These are phyloP conservation scores for Adansonia digitata DNA, from an alignment of 345 rosid genomes.

Conservation along the genomic window DNA sequence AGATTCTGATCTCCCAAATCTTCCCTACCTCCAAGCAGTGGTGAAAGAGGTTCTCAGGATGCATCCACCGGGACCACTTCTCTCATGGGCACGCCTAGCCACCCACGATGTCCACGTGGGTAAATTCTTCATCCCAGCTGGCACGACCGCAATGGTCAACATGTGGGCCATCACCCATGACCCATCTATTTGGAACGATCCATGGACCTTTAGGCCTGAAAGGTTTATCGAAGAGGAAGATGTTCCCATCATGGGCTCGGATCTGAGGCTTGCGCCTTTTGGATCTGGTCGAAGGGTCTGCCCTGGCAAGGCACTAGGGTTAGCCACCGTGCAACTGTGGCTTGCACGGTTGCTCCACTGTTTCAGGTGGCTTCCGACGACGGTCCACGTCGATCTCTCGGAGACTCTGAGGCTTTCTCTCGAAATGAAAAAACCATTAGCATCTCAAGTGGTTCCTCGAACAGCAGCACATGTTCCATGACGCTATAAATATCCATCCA, in stretches of 20 bases:
- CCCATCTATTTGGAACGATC: conserved; percentile 51
- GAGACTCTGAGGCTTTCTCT: conserved; percentile 55
- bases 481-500: no score
- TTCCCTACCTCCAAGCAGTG: conserved; percentile 51
- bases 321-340: conserved; percentile 61
- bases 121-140: conserved; percentile 48
- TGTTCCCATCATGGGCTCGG: conserved; percentile 57
- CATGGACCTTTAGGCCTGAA: conserved; percentile 47
- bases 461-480: neutral
- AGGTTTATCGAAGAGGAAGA: conserved; percentile 38
- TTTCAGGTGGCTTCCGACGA: conserved; percentile 44
- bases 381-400: conserved; percentile 35
- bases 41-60: conserved; percentile 58
- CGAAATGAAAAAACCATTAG: conserved; percentile 51
- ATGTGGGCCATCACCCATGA: conserved; percentile 85
- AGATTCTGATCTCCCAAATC: conserved; percentile 47
- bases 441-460: conserved; percentile 31
- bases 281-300: conserved; percentile 80
- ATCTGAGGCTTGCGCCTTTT: conserved; percentile 57
- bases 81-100: conserved; percentile 76
- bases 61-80: conserved; percentile 77
- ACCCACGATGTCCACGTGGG: conserved; percentile 50
- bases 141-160: conserved; percentile 71
- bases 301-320: conserved; percentile 58
- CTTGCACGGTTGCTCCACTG: conserved; percentile 50